Evolutionary conservation across 176 grass and related monocot genomes (phyloP), one percentile per base, ranked within the genome.

Genomic region (Pontederia paniculata): DNA sequence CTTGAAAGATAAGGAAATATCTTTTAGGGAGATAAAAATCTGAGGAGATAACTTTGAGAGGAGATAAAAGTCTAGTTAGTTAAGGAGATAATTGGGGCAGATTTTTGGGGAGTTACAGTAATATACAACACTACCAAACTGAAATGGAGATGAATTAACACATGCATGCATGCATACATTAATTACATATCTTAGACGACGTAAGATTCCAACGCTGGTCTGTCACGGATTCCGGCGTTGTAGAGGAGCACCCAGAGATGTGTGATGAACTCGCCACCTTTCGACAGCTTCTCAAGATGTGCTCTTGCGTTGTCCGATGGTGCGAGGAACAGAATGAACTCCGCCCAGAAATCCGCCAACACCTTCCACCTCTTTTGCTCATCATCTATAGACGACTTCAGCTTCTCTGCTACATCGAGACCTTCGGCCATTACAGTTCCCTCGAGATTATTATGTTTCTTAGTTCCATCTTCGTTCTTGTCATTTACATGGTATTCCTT

Each of bases 201-300:
- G 5, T 1, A 31, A 31, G 1, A n/a, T n/a, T n/a, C n/a, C n/a
- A n/a, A n/a, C n/a, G n/a, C 25, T 31, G 25, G 25, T 50, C 48
- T 50, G 5, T 54, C 47, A 21, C 23, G 72, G 2, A 66, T 63
- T 15, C 74, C 66, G 44, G 74, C 74, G 49, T 77, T 65, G 48
- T 48, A 62, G 3, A 77, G 21, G 8, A 77, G 12, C 55, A 41
- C 50, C 74, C 74, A 77, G 1, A 77, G 18, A 48, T 70, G 53
- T 0, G 74, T 77, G 12, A 70, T 55, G 46, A 77, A 57, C 57
- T 77, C 74, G 12, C 64, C 74, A 52, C 74, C 65, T n/a, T 41
- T 17, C 0, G 49, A 48, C 7, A 77, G 47, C 18, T 63, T 64
- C 37, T 17, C 22, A 20, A 19, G 47, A 56, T 77, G 74, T 10